Conservation (phyloP, 2,329 filamentous ascomycete genomes). For the Domatiomyces globalis region DNA sequence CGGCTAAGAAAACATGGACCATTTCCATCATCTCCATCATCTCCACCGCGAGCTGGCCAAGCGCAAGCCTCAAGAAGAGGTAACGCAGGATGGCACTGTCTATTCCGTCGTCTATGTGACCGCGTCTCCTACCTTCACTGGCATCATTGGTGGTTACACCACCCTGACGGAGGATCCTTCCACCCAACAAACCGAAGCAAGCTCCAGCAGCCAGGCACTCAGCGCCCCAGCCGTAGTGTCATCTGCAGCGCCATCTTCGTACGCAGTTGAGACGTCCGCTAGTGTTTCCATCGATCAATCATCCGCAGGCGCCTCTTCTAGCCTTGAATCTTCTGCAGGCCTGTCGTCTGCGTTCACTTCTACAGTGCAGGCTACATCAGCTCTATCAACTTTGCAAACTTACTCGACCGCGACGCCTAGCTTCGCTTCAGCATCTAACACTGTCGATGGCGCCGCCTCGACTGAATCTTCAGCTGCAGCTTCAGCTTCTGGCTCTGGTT, state of each 20-base stretch:
- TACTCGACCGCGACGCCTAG: slow-evolving; percentile 6
- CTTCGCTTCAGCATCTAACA: slow-evolving; percentile 3
- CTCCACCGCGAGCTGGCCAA: slow-evolving; percentile 13
- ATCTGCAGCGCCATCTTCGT: slow-evolving; percentile 1
- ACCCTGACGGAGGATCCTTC: slow-evolving; percentile 21
- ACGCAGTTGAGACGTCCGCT: slow-evolving; percentile 1
- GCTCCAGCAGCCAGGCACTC: neutral
- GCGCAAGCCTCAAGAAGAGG: slow-evolving; percentile 10
- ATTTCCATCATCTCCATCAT: slow-evolving; percentile 3
- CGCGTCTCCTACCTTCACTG: slow-evolving; percentile 37
- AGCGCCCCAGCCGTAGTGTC: neutral
- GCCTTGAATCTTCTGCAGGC: slow-evolving; percentile 15
- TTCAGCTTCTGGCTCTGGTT: neutral
- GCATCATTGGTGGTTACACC: slow-evolving; percentile 35
- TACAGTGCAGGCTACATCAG: slow-evolving; percentile 7
- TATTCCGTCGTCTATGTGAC: slow-evolving; percentile 37
- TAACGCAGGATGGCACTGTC: slow-evolving; percentile 11
- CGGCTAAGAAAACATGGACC: slow-evolving; percentile 1
- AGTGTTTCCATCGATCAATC: slow-evolving; percentile 3
- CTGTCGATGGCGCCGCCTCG: slow-evolving; percentile 3
- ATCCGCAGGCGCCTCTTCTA: slow-evolving; percentile 5
- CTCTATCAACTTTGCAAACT: slow-evolving; percentile 2
- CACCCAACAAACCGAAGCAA: slow-evolving; percentile 1
- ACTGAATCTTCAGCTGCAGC: slow-evolving; percentile 7
- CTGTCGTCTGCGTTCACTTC: slow-evolving; percentile 8